phyloP scores from a whole-genome alignment of 192 early-diverging fungal species.

The Chytriomyces sp. region DNA sequence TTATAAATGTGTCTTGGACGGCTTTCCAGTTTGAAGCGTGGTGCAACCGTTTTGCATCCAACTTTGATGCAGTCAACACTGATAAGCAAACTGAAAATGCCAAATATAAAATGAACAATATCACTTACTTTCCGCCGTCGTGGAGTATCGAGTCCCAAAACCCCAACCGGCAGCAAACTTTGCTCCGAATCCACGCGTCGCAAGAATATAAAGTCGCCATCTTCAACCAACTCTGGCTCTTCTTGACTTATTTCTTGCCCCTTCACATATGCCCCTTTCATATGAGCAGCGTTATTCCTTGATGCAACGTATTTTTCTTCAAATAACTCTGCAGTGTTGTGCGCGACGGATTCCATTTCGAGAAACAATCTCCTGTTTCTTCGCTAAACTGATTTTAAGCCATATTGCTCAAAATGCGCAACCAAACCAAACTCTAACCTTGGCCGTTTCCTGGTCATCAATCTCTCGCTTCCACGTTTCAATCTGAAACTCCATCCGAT shows the following conservation, averaged over 20 bases:
- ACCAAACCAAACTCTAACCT: slow-evolving; percentile 4
- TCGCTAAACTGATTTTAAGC: slow-evolving; percentile 28
- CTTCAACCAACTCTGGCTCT: neutral
- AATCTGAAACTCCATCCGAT: slow-evolving; percentile 3
- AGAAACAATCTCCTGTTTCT: slow-evolving; percentile 45
- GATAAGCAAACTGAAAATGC: too few species aligned
- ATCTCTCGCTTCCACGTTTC: neutral
- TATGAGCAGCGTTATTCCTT: slow-evolving; percentile 28
- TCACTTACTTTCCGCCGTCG: neutral
- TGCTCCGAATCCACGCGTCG: slow-evolving; percentile 2
- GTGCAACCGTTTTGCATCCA: neutral
- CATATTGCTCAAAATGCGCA: neutral
- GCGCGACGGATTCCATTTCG: slow-evolving; percentile 36
- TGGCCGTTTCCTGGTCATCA: neutral
- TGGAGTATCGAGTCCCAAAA: neutral
- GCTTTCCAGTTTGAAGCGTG: slow-evolving; percentile 6
- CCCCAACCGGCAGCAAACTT: slow-evolving; percentile 7
- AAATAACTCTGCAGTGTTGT: slow-evolving; percentile 28
- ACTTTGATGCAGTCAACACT: too few species aligned
- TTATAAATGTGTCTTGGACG: slow-evolving; percentile 3
- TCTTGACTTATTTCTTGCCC: neutral
- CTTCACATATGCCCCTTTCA: neutral
- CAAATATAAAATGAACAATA: too few species aligned
- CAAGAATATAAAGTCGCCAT: slow-evolving; percentile 14
- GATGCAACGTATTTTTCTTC: slow-evolving; percentile 16